Base-by-base conservation (phyloP, 2,329 filamentous ascomycete species). In the Hypoxylon sp. region DNA sequence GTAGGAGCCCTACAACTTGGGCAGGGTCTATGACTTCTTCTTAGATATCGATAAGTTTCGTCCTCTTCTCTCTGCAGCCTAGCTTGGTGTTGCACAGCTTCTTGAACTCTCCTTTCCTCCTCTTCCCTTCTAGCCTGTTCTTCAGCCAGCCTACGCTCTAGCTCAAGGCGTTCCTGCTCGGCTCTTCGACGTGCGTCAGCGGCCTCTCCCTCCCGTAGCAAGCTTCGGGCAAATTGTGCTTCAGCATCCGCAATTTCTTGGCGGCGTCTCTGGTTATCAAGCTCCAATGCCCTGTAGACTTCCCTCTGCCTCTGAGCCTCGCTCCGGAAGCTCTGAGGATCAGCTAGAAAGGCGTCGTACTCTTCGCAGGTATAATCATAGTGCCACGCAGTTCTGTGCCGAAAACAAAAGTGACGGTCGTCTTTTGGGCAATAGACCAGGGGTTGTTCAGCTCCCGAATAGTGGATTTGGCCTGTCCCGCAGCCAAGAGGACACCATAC, bases 401-500 rank as follows among this genome's bases (percentile, higher is more conserved):
- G 76, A 62, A 82, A 83, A 71, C 84, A 86, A 1, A 81, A 82
- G 10, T 80, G 80, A 29, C 79, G 78, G 3, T 63, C 61, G 63
- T 84, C 84, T 46, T 75, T 69, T 47, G 77, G 70, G 72, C 84
- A 84, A 14, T 77, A 79, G 42, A 84, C 80, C 17, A 82, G 83
- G 0, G 84, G 81, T 3, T 81, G 78, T 1, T 72, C 73, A 1
- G 70, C 61, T 14, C 82, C 82, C 0, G 75, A 79, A 1, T 80
- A 78, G 51, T 88, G 86, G 2, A 87, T 79, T 68, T 89, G 86
- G 0, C 87, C 87, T 0, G 80, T 83, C 8, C 78, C 81, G 71
- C 88, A 90, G 2, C 78, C 79, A 0, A 84, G 77, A 1, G 86
- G 81, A 70, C 87, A 90, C 83, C 85, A 88, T 13, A 82, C 75